phyloP scores from a whole-genome alignment of 768 basidiomycete genomes.

The Piloderma croceum region DNA sequence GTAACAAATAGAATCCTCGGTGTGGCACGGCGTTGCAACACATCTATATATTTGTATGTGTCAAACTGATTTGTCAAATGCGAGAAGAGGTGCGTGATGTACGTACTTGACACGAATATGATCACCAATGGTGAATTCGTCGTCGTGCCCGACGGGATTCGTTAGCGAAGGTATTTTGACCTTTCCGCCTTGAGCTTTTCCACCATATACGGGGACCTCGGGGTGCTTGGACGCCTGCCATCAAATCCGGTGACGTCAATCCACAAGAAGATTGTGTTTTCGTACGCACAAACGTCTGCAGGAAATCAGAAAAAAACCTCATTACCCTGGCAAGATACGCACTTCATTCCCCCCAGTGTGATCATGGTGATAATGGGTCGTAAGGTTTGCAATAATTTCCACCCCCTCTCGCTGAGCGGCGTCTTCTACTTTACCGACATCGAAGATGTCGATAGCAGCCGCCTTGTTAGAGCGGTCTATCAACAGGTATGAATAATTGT shows the following conservation, averaged over 20 bases:
- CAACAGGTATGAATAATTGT: slow-evolving; percentile 85
- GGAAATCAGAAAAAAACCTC: slow-evolving; percentile 1
- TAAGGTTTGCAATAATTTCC: slow-evolving; percentile 66
- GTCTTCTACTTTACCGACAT: slow-evolving; percentile 60
- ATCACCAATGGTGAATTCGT: slow-evolving; percentile 70
- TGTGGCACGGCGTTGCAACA: slow-evolving; percentile 88
- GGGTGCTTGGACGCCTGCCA: slow-evolving; percentile 39
- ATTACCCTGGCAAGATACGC: slow-evolving; percentile 17
- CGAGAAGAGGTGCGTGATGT: not conserved
- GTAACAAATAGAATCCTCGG: slow-evolving; percentile 94
- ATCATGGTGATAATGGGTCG: slow-evolving; percentile 91
- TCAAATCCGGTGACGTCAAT: not conserved
- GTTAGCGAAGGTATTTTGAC: slow-evolving; percentile 60
- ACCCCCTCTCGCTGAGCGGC: slow-evolving; percentile 53
- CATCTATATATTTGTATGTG: slow-evolving; percentile 57
- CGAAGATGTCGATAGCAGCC: slow-evolving; percentile 77
- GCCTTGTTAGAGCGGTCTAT: slow-evolving; percentile 69
- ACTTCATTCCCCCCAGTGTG: slow-evolving; percentile 87
- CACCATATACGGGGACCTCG: slow-evolving; percentile 41
- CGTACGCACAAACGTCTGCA: not conserved
- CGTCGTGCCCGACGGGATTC: slow-evolving; percentile 72
- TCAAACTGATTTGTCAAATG: too few relatives aligned
- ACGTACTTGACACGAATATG: slow-evolving; percentile 54
- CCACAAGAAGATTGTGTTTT: not conserved
- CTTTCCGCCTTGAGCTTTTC: slow-evolving; percentile 79